A percentile compares a stretch with the other conserved stretches of the same genome.
These are phyloP conservation scores for Prunus davidiana DNA, from an alignment of 306 rosid genomes.

Conservation along the genomic window DNA sequence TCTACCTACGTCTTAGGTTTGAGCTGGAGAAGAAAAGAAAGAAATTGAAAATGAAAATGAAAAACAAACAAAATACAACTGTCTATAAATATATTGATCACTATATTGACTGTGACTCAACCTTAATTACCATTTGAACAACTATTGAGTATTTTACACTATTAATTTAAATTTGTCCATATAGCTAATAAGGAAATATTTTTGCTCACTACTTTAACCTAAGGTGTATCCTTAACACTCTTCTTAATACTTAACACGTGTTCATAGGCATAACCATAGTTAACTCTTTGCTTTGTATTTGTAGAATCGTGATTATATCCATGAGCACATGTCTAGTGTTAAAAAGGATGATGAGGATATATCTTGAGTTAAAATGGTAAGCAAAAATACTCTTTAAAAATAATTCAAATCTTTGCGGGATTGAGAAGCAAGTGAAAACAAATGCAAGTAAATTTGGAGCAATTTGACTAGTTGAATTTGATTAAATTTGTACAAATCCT, in stretches of 20 bases:
- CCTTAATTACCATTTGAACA: neutral
- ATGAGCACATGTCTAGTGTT: no score
- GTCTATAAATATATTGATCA: neutral
- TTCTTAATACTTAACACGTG: no score
- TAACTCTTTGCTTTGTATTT: no score
- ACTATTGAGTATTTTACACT: neutral
- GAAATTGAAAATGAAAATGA: neutral
- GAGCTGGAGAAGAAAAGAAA: neutral
- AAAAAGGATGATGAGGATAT: no score
- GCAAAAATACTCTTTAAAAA: neutral
- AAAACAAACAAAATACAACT: no score
- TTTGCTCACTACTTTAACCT: no score
- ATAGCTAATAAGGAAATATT: no score
- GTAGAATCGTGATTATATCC: no score
- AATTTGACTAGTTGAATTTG: neutral
- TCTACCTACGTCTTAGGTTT: neutral
- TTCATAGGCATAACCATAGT: no score
- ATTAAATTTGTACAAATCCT: no score
- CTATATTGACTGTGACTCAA: neutral
- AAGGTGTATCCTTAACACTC: rapidly evolving
- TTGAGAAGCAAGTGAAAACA: neutral
- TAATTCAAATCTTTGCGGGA: neutral
- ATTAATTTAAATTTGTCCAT: no score
- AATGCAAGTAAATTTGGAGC: neutral
- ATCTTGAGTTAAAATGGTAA: rapidly evolving